Percentiles rank a stretch among this genome's conserved stretches.
These are phyloP conservation scores for Sarocladium strictum DNA, from an alignment of 2,329 filamentous ascomycete species.

Conservation along the genomic window DNA sequence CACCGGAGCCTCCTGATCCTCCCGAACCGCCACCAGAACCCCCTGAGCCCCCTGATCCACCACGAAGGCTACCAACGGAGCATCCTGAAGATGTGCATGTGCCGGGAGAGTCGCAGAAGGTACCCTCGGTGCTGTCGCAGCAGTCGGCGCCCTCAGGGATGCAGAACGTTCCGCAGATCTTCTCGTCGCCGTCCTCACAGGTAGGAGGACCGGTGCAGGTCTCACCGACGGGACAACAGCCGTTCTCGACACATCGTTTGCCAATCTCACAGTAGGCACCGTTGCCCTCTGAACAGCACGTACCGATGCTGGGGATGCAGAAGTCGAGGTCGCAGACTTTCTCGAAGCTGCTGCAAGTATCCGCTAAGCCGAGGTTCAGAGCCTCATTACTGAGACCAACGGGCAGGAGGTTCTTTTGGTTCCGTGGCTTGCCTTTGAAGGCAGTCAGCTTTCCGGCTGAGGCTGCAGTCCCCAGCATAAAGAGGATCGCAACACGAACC, in stretches of 20 bases:
- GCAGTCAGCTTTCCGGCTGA: neutral
- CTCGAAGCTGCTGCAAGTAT: slow-evolving; percentile 17
- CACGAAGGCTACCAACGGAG: neutral
- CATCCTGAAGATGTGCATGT: slow-evolving; percentile 7
- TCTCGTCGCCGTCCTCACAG: slow-evolving; percentile 17
- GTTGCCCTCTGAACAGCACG: slow-evolving; percentile 23
- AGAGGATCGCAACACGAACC: slow-evolving; percentile 20
- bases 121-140: slow-evolving; percentile 5
- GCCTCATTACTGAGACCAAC: slow-evolving; percentile 15
- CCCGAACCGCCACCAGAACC: neutral
- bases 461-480: slow-evolving; percentile 15
- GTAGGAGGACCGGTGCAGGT: slow-evolving; percentile 23
- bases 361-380: slow-evolving; percentile 15
- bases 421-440: neutral
- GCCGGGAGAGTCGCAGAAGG: slow-evolving; percentile 9
- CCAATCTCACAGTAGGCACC: slow-evolving; percentile 26
- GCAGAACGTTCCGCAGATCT: slow-evolving; percentile 16
- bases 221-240: slow-evolving; percentile 28
- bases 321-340: slow-evolving; percentile 20
- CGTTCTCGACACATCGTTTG: slow-evolving; percentile 21
- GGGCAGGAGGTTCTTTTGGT: slow-evolving; percentile 15
- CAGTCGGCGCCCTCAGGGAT: slow-evolving; percentile 14
- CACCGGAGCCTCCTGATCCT: neutral
- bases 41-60: neutral
- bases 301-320: slow-evolving; percentile 23